These are phyloP conservation scores for Lepidium sativum DNA, from an alignment of 345 rosid genomes.

Conservation along the genomic window DNA sequence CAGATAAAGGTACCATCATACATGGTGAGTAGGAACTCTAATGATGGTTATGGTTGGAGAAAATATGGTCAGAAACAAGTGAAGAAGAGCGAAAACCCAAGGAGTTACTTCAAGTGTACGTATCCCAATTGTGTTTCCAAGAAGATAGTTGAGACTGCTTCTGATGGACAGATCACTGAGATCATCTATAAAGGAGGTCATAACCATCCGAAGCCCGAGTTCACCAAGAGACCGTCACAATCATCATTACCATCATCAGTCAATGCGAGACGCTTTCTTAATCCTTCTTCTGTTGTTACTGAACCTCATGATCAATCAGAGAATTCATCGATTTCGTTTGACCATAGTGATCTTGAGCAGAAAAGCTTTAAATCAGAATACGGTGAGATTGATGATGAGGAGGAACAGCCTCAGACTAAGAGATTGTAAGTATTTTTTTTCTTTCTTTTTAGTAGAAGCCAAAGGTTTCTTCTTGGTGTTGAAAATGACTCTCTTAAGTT, in stretches of 20 bases:
- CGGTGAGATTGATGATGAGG: conserved; percentile 50
- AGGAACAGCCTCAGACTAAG: conserved; percentile 72
- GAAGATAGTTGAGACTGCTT: conserved; percentile 86
- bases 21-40: conserved; percentile 56
- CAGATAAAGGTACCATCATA: conserved; percentile 17
- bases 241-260: conserved; percentile 13
- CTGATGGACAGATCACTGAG: conserved; percentile 91
- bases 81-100: conserved; percentile 93
- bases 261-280: conserved; percentile 29
- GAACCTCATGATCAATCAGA: conserved; percentile 58
- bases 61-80: conserved; percentile 96
- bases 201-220: conserved; percentile 92
- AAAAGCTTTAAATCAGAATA: conserved; percentile 55
- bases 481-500: not conserved
- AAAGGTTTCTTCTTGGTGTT: not conserved
- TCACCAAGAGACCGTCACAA: conserved; percentile 57
- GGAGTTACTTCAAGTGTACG: conserved; percentile 98
- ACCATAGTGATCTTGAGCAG: conserved; percentile 59
- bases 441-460: not conserved
- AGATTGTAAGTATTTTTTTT: conserved; percentile 57
- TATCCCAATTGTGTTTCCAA: conserved; percentile 76
- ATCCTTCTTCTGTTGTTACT: conserved; percentile 19
- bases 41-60: conserved; percentile 94
- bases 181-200: conserved; percentile 91
- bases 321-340: conserved; percentile 72